phyloP scores from a whole-genome alignment of 1,284 basidiomycete genomes.

The Ceratobasidium sp. region DNA sequence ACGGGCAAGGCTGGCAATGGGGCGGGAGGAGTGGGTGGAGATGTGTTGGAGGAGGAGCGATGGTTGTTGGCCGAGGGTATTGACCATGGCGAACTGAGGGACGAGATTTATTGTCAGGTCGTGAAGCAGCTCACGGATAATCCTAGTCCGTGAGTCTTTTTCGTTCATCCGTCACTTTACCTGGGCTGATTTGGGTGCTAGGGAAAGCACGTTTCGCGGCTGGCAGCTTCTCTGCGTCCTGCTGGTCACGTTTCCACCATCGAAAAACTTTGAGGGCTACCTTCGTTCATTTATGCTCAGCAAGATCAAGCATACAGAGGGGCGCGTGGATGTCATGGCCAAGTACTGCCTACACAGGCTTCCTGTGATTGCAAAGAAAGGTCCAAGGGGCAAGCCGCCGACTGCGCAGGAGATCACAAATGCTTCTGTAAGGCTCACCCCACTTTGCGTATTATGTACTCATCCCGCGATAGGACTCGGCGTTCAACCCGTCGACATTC shows the following conservation, averaged over 20 bases:
- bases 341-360: slow-evolving; percentile 85
- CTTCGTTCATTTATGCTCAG: slow-evolving; percentile 82
- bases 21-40: slow-evolving; percentile 53
- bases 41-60: slow-evolving; percentile 83
- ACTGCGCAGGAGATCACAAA: slow-evolving; percentile 87
- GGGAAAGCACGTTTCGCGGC: slow-evolving; percentile 86
- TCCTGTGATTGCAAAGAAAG: slow-evolving; percentile 78
- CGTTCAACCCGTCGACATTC: slow-evolving; percentile 93
- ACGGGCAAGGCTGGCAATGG: slow-evolving; percentile 58
- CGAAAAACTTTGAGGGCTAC: slow-evolving; percentile 89
- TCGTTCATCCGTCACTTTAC: neutral
- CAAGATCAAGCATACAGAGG: slow-evolving; percentile 73
- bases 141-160: slow-evolving; percentile 74
- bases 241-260: slow-evolving; percentile 88
- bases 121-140: slow-evolving; percentile 92
- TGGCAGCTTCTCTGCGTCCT: slow-evolving; percentile 93
- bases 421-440: slow-evolving; percentile 71
- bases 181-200: slow-evolving; percentile 53
- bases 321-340: slow-evolving; percentile 87
- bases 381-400: slow-evolving; percentile 85
- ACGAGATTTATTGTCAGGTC: slow-evolving; percentile 92
- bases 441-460: slow-evolving; percentile 21
- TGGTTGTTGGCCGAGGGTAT: slow-evolving; percentile 87
- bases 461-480: slow-evolving; percentile 73
- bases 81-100: slow-evolving; percentile 82